Base-by-base conservation (phyloP, 371 early-diverging fungal species). In the Mortierella sp. region DNA sequence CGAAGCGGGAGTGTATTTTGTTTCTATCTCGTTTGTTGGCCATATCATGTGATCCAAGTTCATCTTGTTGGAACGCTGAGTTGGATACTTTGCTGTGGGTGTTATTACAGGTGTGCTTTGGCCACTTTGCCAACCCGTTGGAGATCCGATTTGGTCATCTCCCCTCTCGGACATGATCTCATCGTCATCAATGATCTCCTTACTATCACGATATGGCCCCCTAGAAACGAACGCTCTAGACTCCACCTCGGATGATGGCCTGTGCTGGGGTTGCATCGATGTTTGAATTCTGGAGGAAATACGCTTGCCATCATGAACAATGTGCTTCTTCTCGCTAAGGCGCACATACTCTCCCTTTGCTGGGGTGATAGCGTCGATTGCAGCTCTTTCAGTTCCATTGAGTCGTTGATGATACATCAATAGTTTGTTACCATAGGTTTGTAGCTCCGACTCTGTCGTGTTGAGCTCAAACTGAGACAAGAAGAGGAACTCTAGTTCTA, bases 401-500 rank as follows among this genome's bases (percentile, higher is more conserved):
- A 81, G 63, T 33, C 81, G 75, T n/a, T 79, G 84, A 41, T 78
- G 76, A 60, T 83, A 83, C 73, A 75, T 77, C 62, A 88, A 59
- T 63, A 91, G 62, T 48, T 90, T 89, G 77, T 90, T 86, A 47
- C 88, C 90, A 72, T 94, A 94, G 47, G 88, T 85, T 74, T 95
- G 93, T 64, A 97, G 83, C 69, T 93, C 88, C 4, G 90, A 87
- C 10, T 88, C 86, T 43, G 89, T 88, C 50, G 93, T 89, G 57
- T 93, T 88, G 24, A 97, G 88, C 67, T 94, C 88, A 87, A 97
- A 97, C 63, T 94, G 87, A 53, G 95, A 91, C 72, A 96, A 85
- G 61, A 93, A 94, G 50, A 96, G 85, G 65, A 97, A 92, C 85
- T 97, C 97, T 41, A 97, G 77, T 74, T 97, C 97, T 41, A 97